phyloP scores from a whole-genome alignment of 805 yeast genomes.

The Candida palmyrensis region DNA sequence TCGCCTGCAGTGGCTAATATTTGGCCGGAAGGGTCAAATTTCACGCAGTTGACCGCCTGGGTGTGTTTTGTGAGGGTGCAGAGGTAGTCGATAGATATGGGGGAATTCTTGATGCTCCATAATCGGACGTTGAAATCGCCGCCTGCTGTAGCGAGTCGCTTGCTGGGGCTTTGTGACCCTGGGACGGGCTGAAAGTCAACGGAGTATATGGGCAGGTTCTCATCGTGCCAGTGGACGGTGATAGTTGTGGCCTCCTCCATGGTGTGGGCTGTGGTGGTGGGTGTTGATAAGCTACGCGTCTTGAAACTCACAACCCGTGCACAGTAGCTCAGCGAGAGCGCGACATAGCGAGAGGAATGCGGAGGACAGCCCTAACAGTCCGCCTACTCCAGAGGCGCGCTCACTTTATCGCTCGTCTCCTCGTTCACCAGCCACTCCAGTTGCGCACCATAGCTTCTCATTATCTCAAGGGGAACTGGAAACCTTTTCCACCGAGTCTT shows the following conservation, averaged over 20 bases:
- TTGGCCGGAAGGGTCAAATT: conserved; percentile 70
- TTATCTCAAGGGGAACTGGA: no score
- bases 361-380: no score
- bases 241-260: conserved; percentile 40
- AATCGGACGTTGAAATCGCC: conserved; percentile 88
- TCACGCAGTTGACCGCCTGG: conserved; percentile 88
- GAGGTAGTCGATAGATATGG: conserved; percentile 38
- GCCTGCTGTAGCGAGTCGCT: conserved; percentile 86
- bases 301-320: no score
- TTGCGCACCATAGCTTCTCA: no score
- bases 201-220: conserved; percentile 68
- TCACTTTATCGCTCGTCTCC: no score
- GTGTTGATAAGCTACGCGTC: no score
- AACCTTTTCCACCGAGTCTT: no score
- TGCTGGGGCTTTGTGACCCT: conserved; percentile 14
- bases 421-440: no score
- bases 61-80: conserved; percentile 84
- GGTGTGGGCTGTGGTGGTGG: no score
- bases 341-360: no score
- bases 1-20: conserved; percentile 89
- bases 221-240: conserved; percentile 71
- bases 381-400: no score
- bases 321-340: no score
- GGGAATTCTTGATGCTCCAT: conserved; percentile 25
- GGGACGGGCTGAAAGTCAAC: conserved; percentile 53